These are phyloP conservation scores for Inga laurina DNA, from an alignment of 306 rosid genomes.

Conservation along the genomic window DNA sequence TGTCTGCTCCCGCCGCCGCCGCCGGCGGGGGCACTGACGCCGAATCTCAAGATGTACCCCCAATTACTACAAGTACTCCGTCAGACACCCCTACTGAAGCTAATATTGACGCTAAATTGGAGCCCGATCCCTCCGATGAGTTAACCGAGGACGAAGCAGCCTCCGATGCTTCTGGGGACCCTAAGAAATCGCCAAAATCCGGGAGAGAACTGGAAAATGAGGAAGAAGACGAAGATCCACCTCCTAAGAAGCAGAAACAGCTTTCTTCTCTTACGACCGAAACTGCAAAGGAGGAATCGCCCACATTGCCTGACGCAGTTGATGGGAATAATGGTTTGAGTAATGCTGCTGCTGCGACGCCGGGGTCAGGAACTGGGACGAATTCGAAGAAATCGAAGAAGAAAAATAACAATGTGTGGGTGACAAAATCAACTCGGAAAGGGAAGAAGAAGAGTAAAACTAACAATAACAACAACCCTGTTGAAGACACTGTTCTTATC, in stretches of 20 bases:
- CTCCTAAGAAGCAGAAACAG: constrained; percentile 82
- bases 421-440: constrained; percentile 80
- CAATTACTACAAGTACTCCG: constrained; percentile 34
- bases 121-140: constrained; percentile 72
- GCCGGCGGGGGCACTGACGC: constrained; percentile 12
- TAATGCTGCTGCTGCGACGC: constrained; percentile 2
- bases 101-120: constrained; percentile 50
- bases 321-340: constrained; percentile 31
- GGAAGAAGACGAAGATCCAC: constrained; percentile 75
- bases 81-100: constrained; percentile 53
- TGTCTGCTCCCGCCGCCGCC: constrained; percentile 23
- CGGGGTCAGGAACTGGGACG: constrained; percentile 34
- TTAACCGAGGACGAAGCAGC: constrained; percentile 59
- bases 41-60: constrained; percentile 36
- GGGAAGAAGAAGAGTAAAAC: constrained; percentile 84
- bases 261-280: constrained; percentile 64
- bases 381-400: constrained; percentile 84
- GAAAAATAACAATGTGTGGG: constrained; percentile 91
- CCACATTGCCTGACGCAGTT: constrained; percentile 28
- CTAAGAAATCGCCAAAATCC: constrained; percentile 54
- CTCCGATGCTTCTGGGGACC: constrained; percentile 47
- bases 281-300: constrained; percentile 39
- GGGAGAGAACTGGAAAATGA: constrained; percentile 43
- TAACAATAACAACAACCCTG: constrained; percentile 49
- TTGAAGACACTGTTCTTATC: constrained; percentile 77